Percentiles rank a stretch among this genome's conserved stretches.
Conservation (phyloP, 495 filamentous ascomycete species). For the Xylaria grammica region DNA sequence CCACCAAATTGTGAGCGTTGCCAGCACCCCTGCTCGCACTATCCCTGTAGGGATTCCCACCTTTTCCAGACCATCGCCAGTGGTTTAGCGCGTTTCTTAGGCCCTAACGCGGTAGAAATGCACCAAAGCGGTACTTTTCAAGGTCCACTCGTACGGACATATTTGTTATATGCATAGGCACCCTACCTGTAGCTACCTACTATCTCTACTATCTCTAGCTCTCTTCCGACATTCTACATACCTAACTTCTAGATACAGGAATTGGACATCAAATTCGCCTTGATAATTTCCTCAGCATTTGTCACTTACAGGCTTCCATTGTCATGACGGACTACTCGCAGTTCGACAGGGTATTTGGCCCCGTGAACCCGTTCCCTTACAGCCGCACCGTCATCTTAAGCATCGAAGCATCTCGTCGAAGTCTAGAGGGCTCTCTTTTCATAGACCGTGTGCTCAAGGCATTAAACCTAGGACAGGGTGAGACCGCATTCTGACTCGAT, state of each 20-base stretch:
- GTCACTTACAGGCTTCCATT: no score
- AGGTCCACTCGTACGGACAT: no score
- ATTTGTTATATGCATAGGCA: not conserved
- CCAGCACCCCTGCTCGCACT: constrained; percentile 12
- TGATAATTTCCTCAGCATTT: no score
- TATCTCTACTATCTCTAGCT: no score
- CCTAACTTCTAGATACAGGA: no score
- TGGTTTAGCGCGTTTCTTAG: not conserved
- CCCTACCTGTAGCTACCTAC: no score
- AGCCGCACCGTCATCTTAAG: constrained; percentile 59
- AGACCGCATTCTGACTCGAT: constrained; percentile 8
- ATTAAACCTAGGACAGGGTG: constrained; percentile 73
- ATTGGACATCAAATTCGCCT: no score
- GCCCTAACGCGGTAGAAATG: not conserved
- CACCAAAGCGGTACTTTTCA: not conserved
- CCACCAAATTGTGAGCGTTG: constrained; percentile 24
- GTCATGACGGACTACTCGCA: constrained; percentile 53
- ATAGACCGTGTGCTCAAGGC: constrained; percentile 73
- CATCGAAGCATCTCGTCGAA: constrained; percentile 66
- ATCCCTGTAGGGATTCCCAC: not conserved
- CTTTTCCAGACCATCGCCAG: not conserved
- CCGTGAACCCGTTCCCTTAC: constrained; percentile 66
- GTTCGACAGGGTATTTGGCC: constrained; percentile 68
- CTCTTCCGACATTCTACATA: no score
- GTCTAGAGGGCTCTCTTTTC: constrained; percentile 70